A percentile compares a stretch with the other conserved stretches of the same genome.
phyloP scores from a whole-genome alignment of 2,329 filamentous ascomycete genomes.

The Verticillium dahliae region DNA sequence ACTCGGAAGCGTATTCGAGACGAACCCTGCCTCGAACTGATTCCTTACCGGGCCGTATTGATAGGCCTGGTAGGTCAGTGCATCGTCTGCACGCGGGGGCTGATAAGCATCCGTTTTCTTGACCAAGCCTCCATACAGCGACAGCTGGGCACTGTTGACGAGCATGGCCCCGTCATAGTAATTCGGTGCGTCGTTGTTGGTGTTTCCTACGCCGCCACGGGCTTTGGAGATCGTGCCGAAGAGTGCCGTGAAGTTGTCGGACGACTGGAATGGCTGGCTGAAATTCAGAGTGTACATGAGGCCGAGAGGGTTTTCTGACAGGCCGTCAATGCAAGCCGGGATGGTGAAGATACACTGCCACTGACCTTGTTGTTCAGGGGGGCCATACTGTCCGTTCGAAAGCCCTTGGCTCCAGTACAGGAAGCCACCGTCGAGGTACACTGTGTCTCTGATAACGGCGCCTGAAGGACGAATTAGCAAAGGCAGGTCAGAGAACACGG shows the following conservation, averaged over 20 bases:
- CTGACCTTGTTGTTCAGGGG: constrained; percentile 33
- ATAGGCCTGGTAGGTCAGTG: constrained; percentile 46
- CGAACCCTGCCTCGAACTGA: constrained; percentile 29
- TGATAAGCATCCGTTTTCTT: constrained; percentile 24
- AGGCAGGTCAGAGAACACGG: no score
- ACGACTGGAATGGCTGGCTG: constrained; percentile 45
- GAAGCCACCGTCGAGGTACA: constrained; percentile 59
- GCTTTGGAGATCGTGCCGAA: constrained; percentile 43
- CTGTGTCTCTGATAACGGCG: constrained; percentile 50
- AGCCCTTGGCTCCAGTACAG: constrained; percentile 47
- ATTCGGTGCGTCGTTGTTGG: constrained; percentile 47
- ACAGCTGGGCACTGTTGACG: constrained; percentile 57
- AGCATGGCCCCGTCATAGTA: constrained; percentile 60
- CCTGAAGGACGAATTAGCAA: constrained; percentile 26
- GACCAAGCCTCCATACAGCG: constrained; percentile 55
- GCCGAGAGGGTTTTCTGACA: constrained; percentile 31
- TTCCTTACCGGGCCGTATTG: constrained; percentile 33
- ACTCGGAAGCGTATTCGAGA: constrained; percentile 25
- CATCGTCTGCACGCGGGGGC: constrained; percentile 32
- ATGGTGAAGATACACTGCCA: constrained; percentile 2
- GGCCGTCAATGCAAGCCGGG: constrained; percentile 19
- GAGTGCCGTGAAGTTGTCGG: constrained; percentile 46
- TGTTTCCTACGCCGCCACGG: constrained; percentile 35
- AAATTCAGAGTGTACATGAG: constrained; percentile 53
- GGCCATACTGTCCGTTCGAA: constrained; percentile 30